phyloP scores from a whole-genome alignment of 2,329 filamentous ascomycete genomes.

The Acrodontium crateriforme region DNA sequence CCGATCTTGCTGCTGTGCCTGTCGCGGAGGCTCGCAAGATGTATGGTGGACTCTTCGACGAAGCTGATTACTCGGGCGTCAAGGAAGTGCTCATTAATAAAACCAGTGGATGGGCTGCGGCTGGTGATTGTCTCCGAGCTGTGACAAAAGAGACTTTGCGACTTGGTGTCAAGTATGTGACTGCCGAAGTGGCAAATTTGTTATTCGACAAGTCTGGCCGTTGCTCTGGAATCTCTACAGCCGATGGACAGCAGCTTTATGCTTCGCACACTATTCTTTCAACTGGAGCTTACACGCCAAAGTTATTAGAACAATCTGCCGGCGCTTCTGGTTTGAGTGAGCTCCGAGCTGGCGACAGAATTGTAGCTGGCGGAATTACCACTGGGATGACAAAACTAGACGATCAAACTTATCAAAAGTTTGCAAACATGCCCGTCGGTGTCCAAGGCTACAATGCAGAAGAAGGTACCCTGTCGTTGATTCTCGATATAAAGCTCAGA shows the following conservation, averaged over 20 bases:
- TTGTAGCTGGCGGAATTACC: slow-evolving; percentile 43
- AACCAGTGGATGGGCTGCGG: slow-evolving; percentile 49
- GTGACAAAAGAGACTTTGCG: slow-evolving; percentile 40
- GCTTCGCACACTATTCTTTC: slow-evolving; percentile 26
- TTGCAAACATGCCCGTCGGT: slow-evolving; percentile 30
- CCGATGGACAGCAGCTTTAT: slow-evolving; percentile 19
- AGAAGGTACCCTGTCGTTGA: neutral
- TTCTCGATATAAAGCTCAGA: too few species aligned
- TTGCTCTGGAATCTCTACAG: slow-evolving; percentile 31
- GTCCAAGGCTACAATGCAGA: slow-evolving; percentile 31
- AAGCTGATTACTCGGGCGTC: slow-evolving; percentile 45
- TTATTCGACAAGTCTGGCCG: slow-evolving; percentile 33
- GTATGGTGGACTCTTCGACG: slow-evolving; percentile 45
- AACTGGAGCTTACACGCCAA: slow-evolving; percentile 31
- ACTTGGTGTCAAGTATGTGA: slow-evolving; percentile 46
- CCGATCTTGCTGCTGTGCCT: slow-evolving; percentile 33
- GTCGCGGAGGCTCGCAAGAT: slow-evolving; percentile 40
- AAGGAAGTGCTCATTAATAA: slow-evolving; percentile 48
- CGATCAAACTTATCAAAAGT: slow-evolving; percentile 23
- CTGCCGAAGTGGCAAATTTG: slow-evolving; percentile 37
- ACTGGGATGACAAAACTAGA: slow-evolving; percentile 34
- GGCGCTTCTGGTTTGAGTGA: slow-evolving; percentile 31
- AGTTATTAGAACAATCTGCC: slow-evolving; percentile 35
- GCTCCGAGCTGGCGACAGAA: slow-evolving; percentile 39
- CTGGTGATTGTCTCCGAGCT: slow-evolving; percentile 42